Base-by-base conservation (phyloP, 2,329 filamentous ascomycete species). In the Xylariales sp. region DNA sequence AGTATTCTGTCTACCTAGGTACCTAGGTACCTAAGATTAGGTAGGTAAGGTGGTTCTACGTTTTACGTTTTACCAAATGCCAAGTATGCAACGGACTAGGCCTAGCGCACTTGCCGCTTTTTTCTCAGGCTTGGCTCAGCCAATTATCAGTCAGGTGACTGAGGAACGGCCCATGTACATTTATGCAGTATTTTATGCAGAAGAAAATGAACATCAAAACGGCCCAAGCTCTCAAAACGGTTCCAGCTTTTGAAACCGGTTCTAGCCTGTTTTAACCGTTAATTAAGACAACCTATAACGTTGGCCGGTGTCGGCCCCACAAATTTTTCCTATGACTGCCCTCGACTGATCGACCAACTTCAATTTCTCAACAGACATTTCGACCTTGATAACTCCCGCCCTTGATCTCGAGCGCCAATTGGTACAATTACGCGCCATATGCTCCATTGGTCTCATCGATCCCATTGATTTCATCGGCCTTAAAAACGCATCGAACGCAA, bases 401-500 rank as follows among this genome's bases (percentile, higher is more conserved):
- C 41, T 58, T 48, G 55, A 58, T 58, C 55, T 58, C 55, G 55
- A 58, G 39, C 36, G 36, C 36, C 8, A 7, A 39, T 39, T 39
- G 36, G 8, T 32, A 58, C 14, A 58, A 58, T 58, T 58, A 58
- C 55, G 55, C 39, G 55, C 14, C 55, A n/a, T n/a, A 58, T 58
- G 55, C 39, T 58, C 61, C 28, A 62, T 60, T 65, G 43, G 55
- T 18, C 53, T 45, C 57, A 50, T 62, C 45, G 10, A 68, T 62
- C 62, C 67, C 58, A 66, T 52, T 66, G 57, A 69, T 59, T 63
- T 62, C 58, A 55, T 60, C 32, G n/a, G 56, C 53, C 62, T 61
- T 64, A 30, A 52, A 28, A 66, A 62, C 63, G 58, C 46, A 65
- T 52, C 56, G 56, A 61, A 61, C 32, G 62, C 62, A 30, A 64